These are phyloP conservation scores for Antitrichia curtipendula DNA, from an alignment of 225 moss, liverwort and hornwort genomes.

Conservation along the genomic window DNA sequence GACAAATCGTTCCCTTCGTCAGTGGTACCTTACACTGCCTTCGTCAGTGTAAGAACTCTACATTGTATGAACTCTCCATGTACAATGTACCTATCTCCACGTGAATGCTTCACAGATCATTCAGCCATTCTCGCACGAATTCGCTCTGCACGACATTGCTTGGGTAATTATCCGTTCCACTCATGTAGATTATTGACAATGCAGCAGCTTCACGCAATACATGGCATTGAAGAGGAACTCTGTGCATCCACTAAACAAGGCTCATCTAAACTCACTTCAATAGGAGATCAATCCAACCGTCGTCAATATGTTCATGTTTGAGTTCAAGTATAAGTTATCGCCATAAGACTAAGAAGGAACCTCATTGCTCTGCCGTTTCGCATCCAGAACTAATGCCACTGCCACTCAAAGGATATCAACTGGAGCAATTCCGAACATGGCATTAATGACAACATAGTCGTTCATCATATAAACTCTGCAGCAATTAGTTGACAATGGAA, in stretches of 20 bases:
- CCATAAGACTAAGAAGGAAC: not conserved
- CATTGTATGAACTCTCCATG: not conserved
- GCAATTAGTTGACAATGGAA: not conserved
- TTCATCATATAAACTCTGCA: not conserved
- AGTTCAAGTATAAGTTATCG: too few relatives aligned
- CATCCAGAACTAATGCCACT: too few relatives aligned
- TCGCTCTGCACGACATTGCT: not conserved
- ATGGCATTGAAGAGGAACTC: not conserved
- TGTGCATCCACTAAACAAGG: not conserved
- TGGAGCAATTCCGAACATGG: not conserved
- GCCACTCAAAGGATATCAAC: not conserved
- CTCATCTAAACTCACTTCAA: not conserved
- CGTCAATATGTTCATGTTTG: not conserved
- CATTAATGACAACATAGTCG: not conserved
- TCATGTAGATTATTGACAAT: too few relatives aligned
- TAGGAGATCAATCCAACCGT: not conserved
- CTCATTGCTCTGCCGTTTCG: not conserved
- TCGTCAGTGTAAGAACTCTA: not conserved
- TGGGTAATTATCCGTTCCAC: not conserved
- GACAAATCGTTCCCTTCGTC: not conserved
- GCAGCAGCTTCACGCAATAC: not conserved
- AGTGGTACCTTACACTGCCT: not conserved
- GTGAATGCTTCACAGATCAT: not conserved
- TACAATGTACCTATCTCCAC: not conserved
- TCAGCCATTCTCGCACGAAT: not conserved